A percentile compares a stretch with the other conserved stretches of the same genome.
Conservation (phyloP, 2,329 filamentous ascomycete genomes). For the Emergomyces pasteurianus region DNA sequence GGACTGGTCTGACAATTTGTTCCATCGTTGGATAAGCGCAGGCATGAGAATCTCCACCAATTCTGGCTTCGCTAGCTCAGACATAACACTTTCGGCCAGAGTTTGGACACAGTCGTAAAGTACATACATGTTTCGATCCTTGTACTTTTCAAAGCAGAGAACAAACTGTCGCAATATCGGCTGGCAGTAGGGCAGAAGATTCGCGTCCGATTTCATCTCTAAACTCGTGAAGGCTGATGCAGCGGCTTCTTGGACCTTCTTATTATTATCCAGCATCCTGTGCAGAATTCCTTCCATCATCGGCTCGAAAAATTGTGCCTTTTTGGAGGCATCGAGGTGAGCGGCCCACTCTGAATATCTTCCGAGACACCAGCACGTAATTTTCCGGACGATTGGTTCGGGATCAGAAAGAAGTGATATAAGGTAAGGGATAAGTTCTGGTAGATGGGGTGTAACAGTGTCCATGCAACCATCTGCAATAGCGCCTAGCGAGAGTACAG, state of each 20-base stretch:
- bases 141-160: constrained; percentile 84
- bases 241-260: constrained; percentile 92
- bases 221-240: constrained; percentile 93
- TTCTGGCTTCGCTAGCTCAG: constrained; percentile 64
- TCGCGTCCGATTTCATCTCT: constrained; percentile 79
- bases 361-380: constrained; percentile 95
- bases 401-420: constrained; percentile 72
- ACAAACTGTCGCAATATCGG: constrained; percentile 91
- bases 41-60: constrained; percentile 86
- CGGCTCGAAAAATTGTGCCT: constrained; percentile 73
- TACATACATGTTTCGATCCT: constrained; percentile 98
- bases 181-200: constrained; percentile 71
- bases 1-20: constrained; percentile 75
- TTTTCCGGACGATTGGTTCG: constrained; percentile 86
- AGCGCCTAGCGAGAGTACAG: constrained; percentile 84
- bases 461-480: constrained; percentile 91
- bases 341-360: constrained; percentile 90
- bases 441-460: constrained; percentile 79
- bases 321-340: constrained; percentile 55
- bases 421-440: constrained; percentile 80
- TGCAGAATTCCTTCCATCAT: constrained; percentile 94
- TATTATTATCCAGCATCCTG: constrained; percentile 94
- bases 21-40: constrained; percentile 77
- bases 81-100: constrained; percentile 79
- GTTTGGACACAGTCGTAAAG: constrained; percentile 98